Conservation (phyloP, 768 basidiomycete genomes). For the Lactifluus echinatus region DNA sequence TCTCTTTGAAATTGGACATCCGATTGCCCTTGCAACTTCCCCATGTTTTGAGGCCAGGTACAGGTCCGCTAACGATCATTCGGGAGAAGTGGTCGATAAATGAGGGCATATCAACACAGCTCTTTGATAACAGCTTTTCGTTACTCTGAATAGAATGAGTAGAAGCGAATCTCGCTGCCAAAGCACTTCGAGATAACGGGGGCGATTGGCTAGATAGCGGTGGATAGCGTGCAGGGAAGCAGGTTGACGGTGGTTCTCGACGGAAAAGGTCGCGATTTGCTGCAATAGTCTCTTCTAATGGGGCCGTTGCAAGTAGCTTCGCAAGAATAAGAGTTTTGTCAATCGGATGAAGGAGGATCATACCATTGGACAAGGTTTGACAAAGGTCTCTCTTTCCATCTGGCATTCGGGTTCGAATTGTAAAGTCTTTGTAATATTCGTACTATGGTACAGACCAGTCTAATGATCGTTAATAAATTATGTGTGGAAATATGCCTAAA, state of each 20-base stretch:
- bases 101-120: background rate
- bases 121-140: background rate
- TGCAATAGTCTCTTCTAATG: background rate
- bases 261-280: background rate
- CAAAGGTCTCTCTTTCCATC: background rate
- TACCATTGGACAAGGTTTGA: background rate
- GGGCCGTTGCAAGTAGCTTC: background rate
- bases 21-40: background rate
- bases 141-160: background rate
- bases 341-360: background rate
- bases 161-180: background rate
- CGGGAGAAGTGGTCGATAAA: background rate
- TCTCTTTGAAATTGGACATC: background rate
- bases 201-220: background rate
- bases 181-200: background rate
- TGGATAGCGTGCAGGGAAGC: constrained; percentile 8
- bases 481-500: background rate
- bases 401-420: background rate
- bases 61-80: background rate
- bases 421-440: background rate
- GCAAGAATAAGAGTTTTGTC: background rate
- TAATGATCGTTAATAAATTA: background rate
- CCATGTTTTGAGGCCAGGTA: background rate
- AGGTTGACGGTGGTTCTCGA: background rate
- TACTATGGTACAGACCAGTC: background rate